These are phyloP conservation scores for Annulohypoxylon moriforme DNA, from an alignment of 495 filamentous ascomycete species.

Conservation along the genomic window DNA sequence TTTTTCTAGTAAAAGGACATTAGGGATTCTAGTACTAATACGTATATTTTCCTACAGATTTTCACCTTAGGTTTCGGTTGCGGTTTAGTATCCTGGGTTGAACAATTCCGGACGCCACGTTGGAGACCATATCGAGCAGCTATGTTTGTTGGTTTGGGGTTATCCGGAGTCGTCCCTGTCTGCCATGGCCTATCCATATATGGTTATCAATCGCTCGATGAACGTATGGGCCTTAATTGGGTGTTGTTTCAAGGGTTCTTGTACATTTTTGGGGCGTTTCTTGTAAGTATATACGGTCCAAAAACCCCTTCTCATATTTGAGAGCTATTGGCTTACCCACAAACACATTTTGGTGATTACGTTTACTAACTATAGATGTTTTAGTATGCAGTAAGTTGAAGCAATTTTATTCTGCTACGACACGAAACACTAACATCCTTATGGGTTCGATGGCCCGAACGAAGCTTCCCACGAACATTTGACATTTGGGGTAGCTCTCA, in stretches of 20 bases:
- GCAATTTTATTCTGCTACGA: conserved; percentile 1
- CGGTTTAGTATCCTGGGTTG: conserved; percentile 76
- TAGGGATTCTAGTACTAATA: conserved; percentile 1
- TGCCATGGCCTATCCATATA: conserved; percentile 75
- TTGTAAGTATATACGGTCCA: conserved; percentile 50
- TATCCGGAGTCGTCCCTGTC: conserved; percentile 83
- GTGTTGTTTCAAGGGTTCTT: conserved; percentile 78
- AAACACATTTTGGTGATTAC: neutral
- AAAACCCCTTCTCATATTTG: neutral
- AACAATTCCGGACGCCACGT: conserved; percentile 81
- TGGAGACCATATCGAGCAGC: conserved; percentile 87
- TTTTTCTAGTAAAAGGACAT: too few relatives aligned
- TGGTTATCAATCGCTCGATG: conserved; percentile 56
- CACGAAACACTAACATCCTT: conserved; percentile 29
- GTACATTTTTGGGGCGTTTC: conserved; percentile 85
- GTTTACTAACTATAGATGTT: conserved; percentile 7
- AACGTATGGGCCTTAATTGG: conserved; percentile 85
- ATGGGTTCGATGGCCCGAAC: conserved; percentile 69
- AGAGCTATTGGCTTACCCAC: too few relatives aligned
- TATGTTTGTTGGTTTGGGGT: conserved; percentile 92
- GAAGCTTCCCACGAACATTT: conserved; percentile 69
- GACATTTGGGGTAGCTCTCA: conserved; percentile 84
- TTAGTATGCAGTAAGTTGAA: conserved; percentile 42
- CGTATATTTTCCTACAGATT: conserved; percentile 65
- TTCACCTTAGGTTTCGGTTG: conserved; percentile 79